Percentiles rank a stretch among this genome's conserved stretches.
These are phyloP conservation scores for Hericium erinaceus DNA, from an alignment of 768 basidiomycete genomes.

Conservation along the genomic window DNA sequence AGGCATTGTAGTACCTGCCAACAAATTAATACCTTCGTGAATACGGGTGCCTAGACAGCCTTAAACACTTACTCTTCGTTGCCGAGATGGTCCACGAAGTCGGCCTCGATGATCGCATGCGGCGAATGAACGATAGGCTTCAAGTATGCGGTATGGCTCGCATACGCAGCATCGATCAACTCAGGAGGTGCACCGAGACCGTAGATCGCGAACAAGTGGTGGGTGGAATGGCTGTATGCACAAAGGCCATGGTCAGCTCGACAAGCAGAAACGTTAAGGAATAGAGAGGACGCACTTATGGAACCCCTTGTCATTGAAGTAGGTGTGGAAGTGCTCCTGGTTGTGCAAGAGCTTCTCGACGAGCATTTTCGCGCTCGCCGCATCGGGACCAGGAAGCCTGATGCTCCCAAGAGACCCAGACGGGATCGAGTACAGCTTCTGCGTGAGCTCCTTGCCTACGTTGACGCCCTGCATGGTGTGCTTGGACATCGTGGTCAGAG, in stretches of 20 bases:
- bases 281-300: conserved; percentile 18
- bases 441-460: not conserved
- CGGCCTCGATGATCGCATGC: conserved; percentile 32
- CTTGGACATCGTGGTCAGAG: too few species aligned
- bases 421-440: not conserved
- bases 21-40: too few species aligned
- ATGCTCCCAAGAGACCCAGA: not conserved
- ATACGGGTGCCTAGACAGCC: too few species aligned
- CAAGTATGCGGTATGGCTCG: conserved; percentile 27
- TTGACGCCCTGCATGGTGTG: too few species aligned
- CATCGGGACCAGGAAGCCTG: not conserved
- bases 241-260: not conserved
- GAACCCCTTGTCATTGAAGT: conserved; percentile 33
- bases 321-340: conserved; percentile 43
- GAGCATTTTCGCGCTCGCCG: not conserved
- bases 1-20: conserved; percentile 43
- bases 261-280: not conserved
- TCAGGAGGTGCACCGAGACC: conserved; percentile 41
- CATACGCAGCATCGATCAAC: conserved; percentile 33
- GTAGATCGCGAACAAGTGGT: conserved; percentile 51
- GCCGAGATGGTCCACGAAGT: conserved; percentile 46
- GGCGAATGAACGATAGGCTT: conserved; percentile 34
- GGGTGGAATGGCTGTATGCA: conserved; percentile 39
- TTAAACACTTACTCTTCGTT: conserved; percentile 36
- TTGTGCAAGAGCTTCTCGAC: conserved; percentile 32